Evolutionary conservation across 1,284 basidiomycete species (phyloP).

Genomic region (Neolentinus lepideus): DNA sequence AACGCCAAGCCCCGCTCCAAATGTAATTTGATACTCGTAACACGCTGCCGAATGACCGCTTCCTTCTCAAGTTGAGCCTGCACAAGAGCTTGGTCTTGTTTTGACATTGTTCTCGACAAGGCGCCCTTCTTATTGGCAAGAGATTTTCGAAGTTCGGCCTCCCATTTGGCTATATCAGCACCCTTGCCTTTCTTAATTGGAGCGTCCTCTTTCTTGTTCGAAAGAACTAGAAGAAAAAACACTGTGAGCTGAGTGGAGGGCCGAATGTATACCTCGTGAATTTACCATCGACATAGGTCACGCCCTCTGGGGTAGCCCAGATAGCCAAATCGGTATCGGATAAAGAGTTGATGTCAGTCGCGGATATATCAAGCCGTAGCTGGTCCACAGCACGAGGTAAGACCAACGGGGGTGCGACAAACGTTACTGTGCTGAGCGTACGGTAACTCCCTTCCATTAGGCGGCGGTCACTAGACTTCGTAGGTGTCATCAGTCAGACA

Average conservation of each 20-base stretch:
- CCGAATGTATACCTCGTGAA: constrained; percentile 1
- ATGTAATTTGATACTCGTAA: constrained; percentile 44
- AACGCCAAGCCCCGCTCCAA: constrained; percentile 66
- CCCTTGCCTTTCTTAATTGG: constrained; percentile 75
- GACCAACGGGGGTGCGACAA: constrained; percentile 66
- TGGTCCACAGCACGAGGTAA: constrained; percentile 68
- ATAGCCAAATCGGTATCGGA: constrained; percentile 73
- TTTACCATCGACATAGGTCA: constrained; percentile 73
- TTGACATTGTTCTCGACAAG: constrained; percentile 54
- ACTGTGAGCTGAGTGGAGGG: background rate
- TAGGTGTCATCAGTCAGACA: background rate
- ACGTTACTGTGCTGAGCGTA: constrained; percentile 72
- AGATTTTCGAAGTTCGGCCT: constrained; percentile 83
- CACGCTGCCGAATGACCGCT: constrained; percentile 51
- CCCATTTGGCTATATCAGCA: constrained; percentile 87
- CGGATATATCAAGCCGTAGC: constrained; percentile 57
- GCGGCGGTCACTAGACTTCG: constrained; percentile 16
- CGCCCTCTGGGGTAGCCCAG: constrained; percentile 80
- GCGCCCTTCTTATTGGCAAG: constrained; percentile 71
- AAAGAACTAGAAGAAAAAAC: constrained; percentile 56
- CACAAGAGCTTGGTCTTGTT: constrained; percentile 77
- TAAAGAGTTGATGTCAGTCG: constrained; percentile 49
- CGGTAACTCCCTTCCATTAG: constrained; percentile 64
- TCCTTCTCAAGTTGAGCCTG: constrained; percentile 81
- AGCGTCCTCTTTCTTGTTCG: constrained; percentile 46